Evolutionary conservation across 129 eudicot species (phyloP).

Genomic region (Smallanthus sonchifolius): DNA sequence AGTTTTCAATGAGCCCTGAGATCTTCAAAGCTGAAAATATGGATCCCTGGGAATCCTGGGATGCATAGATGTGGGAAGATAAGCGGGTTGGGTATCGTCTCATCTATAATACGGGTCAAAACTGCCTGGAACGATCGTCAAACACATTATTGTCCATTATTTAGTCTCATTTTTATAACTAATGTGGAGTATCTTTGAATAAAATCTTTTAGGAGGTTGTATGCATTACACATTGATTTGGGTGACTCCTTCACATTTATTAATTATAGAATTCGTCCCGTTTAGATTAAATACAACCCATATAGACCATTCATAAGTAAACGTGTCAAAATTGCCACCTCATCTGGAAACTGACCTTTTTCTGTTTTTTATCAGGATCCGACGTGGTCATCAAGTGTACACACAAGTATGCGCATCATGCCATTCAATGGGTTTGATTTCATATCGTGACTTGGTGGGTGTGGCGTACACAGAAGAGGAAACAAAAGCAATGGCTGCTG

Average conservation of each 20-base stretch:
- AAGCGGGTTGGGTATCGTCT: neutral
- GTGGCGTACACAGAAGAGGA: constrained; percentile 96
- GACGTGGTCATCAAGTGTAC: constrained; percentile 93
- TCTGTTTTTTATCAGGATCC: constrained; percentile 49
- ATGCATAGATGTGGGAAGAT: neutral
- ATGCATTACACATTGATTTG: no score
- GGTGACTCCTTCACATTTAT: neutral
- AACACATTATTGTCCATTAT: no score
- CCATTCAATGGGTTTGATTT: constrained; percentile 83
- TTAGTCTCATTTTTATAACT: no score
- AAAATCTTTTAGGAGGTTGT: no score
- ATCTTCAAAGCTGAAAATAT: neutral
- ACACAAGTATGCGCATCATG: constrained; percentile 92
- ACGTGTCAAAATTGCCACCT: neutral
- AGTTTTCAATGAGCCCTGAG: neutral
- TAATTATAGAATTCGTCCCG: neutral
- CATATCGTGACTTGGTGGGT: constrained; percentile 88
- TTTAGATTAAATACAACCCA: neutral
- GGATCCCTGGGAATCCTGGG: neutral
- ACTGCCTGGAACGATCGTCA: neutral
- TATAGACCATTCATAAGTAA: neutral
- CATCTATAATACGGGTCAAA: neutral
- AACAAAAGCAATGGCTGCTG: constrained; percentile 91
- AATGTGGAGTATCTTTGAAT: no score
- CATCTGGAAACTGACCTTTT: neutral